Evolutionary conservation across 805 yeast species (phyloP).

Genomic region (Millerago galiae): DNA sequence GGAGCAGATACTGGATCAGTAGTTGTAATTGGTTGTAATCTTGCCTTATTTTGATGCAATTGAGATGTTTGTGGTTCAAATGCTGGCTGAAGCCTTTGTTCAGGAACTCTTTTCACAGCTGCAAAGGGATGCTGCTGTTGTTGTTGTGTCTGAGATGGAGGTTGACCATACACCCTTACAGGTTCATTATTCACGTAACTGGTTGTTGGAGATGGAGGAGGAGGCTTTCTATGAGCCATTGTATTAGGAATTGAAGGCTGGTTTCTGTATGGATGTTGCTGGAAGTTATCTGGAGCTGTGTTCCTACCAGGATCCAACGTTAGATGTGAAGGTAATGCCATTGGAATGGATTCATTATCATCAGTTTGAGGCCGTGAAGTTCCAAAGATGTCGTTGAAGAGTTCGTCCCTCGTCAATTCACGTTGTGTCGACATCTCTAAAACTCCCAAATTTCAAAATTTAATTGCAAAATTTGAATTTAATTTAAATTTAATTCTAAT

Average conservation of each 20-base stretch:
- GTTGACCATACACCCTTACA: slow-evolving; percentile 6
- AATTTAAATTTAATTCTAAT: no score
- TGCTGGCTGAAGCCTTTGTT: slow-evolving; percentile 6
- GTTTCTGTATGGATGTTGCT: slow-evolving; percentile 2
- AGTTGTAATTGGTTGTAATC: slow-evolving; percentile 16
- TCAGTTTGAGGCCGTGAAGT: slow-evolving; percentile 16
- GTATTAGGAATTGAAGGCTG: neutral
- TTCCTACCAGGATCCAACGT: slow-evolving; percentile 1
- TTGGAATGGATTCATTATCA: neutral
- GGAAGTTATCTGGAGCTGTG: neutral
- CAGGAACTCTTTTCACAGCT: neutral
- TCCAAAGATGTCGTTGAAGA: slow-evolving; percentile 28
- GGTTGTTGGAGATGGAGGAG: neutral
- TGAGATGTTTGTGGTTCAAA: neutral
- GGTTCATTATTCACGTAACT: neutral
- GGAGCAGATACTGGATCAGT: slow-evolving; percentile 13
- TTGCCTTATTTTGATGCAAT: neutral
- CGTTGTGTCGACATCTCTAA: slow-evolving; percentile 8
- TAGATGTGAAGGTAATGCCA: neutral
- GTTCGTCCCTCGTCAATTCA: slow-evolving; percentile 21
- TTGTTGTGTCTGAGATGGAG: slow-evolving; percentile 14
- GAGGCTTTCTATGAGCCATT: slow-evolving; percentile 3
- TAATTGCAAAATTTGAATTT: neutral
- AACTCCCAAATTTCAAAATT: neutral
- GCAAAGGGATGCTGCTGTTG: slow-evolving; percentile 12